phyloP scores from a whole-genome alignment of 345 rosid species.

The Moricandia moricandioides region DNA sequence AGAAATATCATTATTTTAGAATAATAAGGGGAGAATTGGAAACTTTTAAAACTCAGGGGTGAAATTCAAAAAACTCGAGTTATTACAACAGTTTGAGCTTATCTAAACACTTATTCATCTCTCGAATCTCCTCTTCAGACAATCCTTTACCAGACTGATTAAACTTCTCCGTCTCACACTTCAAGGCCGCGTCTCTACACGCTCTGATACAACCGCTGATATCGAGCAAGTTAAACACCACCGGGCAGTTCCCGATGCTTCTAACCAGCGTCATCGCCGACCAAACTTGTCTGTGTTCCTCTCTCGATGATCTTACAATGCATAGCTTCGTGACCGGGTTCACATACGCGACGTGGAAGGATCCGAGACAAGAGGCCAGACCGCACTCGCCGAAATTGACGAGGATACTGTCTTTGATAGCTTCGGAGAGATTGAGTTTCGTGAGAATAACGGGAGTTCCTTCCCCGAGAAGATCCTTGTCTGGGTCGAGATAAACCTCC shows the following conservation, averaged over 20 bases:
- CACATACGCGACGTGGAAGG: slow-evolving; percentile 70
- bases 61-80: background rate
- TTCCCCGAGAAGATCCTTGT: slow-evolving; percentile 45
- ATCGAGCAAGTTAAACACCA: slow-evolving; percentile 65
- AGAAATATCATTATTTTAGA: background rate
- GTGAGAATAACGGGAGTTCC: slow-evolving; percentile 65
- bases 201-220: slow-evolving; percentile 68
- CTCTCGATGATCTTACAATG: slow-evolving; percentile 69
- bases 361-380: slow-evolving; percentile 63
- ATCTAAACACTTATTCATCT: slow-evolving; percentile 59
- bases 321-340: slow-evolving; percentile 71
- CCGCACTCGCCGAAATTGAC: slow-evolving; percentile 79
- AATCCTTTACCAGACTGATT: slow-evolving; percentile 49
- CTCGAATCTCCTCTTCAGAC: slow-evolving; percentile 50
- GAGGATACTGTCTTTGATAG: slow-evolving; percentile 63
- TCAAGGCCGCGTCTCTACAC: slow-evolving; percentile 62
- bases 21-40: background rate
- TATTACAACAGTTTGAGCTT: slow-evolving; percentile 61
- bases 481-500: slow-evolving; percentile 75
- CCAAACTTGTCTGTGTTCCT: slow-evolving; percentile 71
- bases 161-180: slow-evolving; percentile 75
- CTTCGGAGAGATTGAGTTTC: slow-evolving; percentile 53
- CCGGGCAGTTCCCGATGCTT: slow-evolving; percentile 59
- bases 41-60: slow-evolving; percentile 3
- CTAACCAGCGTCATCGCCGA: slow-evolving; percentile 70